These are phyloP conservation scores for Staphylotrichum longicolle DNA, from an alignment of 495 filamentous ascomycete genomes.

Conservation along the genomic window DNA sequence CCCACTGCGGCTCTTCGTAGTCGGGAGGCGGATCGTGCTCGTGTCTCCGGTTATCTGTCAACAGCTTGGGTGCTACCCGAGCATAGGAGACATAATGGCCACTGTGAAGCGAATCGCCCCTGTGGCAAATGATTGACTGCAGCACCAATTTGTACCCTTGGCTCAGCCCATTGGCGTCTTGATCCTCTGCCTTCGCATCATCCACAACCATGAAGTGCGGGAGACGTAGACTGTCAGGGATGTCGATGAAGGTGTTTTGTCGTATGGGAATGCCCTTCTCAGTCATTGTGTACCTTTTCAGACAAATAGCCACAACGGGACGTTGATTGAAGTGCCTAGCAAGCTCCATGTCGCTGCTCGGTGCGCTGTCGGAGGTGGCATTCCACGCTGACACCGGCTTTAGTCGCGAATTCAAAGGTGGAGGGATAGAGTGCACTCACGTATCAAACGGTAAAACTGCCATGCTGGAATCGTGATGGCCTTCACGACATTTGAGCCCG, in stretches of 20 bases:
- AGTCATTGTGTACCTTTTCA: constrained; percentile 84
- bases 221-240: constrained; percentile 81
- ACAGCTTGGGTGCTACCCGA: constrained; percentile 59
- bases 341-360: constrained; percentile 48
- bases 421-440: constrained; percentile 45
- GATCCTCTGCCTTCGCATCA: constrained; percentile 51
- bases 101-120: constrained; percentile 81
- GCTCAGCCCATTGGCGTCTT: constrained; percentile 59
- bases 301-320: constrained; percentile 84
- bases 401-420: constrained; percentile 31
- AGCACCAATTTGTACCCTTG: constrained; percentile 78
- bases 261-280: constrained; percentile 64
- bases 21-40: constrained; percentile 50
- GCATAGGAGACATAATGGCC: constrained; percentile 89
- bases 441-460: constrained; percentile 93
- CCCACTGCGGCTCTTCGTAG: constrained; percentile 70
- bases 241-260: constrained; percentile 80
- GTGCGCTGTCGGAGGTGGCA: constrained; percentile 49
- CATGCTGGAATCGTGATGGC: constrained; percentile 95
- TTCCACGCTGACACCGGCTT: constrained; percentile 68
- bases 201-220: constrained; percentile 90
- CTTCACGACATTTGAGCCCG: constrained; percentile 58
- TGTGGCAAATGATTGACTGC: constrained; percentile 87
- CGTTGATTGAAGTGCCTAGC: constrained; percentile 53
- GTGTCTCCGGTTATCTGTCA: constrained; percentile 53